A percentile compares a stretch with the other conserved stretches of the same genome.
Conservation (phyloP, 371 early-diverging fungal genomes). For the Encephalitozoon romaleae region DNA sequence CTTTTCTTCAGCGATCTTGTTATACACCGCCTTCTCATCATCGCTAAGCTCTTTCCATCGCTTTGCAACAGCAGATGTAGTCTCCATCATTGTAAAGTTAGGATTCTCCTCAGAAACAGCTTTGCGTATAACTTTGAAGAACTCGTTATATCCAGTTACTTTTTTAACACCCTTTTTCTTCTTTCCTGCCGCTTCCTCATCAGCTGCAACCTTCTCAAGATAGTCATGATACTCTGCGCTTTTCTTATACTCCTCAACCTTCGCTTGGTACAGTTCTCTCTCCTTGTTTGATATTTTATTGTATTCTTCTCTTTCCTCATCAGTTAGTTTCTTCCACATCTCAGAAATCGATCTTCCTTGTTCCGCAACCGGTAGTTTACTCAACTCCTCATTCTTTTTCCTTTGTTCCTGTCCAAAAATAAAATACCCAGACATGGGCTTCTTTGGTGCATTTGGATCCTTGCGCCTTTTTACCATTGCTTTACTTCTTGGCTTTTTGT, state of each 20-base stretch:
- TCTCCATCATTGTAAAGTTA: slow-evolving; percentile 36
- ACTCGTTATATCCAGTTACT: slow-evolving; percentile 26
- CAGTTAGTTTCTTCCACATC: slow-evolving; percentile 47
- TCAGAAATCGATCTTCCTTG: slow-evolving; percentile 44
- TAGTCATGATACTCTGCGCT: slow-evolving; percentile 51
- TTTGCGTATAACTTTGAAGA: slow-evolving; percentile 45
- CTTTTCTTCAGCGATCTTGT: slow-evolving; percentile 35
- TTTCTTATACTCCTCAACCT: slow-evolving; percentile 55
- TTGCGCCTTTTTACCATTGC: slow-evolving; percentile 51
- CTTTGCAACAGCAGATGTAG: slow-evolving; percentile 44
- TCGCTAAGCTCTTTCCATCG: slow-evolving; percentile 48
- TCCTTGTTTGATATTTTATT: slow-evolving; percentile 41
- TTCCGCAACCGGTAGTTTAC: slow-evolving; percentile 31
- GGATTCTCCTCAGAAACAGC: slow-evolving; percentile 34
- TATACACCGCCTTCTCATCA: slow-evolving; percentile 45
- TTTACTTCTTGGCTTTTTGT: slow-evolving; percentile 14
- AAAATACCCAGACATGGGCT: slow-evolving; percentile 57
- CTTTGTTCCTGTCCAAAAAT: slow-evolving; percentile 53
- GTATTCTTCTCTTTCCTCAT: slow-evolving; percentile 48
- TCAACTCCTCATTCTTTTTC: slow-evolving; percentile 26
- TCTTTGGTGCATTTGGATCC: slow-evolving; percentile 60
- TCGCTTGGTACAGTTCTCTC: slow-evolving; percentile 43
- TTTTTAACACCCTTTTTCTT: slow-evolving; percentile 22
- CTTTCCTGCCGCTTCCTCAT: slow-evolving; percentile 32
- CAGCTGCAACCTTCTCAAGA: slow-evolving; percentile 48